Conservation (phyloP, 805 yeast species). For the Candida qinlingensis region DNA sequence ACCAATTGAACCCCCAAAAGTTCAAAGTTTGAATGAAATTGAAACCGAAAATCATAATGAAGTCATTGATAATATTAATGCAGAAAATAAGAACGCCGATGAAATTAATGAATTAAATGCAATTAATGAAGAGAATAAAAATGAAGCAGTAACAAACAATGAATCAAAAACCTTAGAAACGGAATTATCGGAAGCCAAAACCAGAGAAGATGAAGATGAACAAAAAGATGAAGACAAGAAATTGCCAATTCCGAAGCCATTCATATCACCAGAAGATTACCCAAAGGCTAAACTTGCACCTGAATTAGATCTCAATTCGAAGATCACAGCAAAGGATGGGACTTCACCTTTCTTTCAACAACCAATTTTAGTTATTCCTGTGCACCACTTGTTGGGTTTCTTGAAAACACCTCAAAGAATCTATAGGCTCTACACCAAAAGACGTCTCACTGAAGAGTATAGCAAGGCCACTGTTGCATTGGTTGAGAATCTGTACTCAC, state of each 20-base stretch:
- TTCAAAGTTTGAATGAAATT: conserved; percentile 5
- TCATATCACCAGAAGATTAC: conserved; percentile 56
- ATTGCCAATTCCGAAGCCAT: conserved; percentile 56
- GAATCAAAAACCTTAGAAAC: conserved; percentile 13
- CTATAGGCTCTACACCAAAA: conserved; percentile 69
- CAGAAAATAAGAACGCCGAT: conserved; percentile 8
- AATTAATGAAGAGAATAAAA: conserved; percentile 3
- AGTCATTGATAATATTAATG: conserved; percentile 1
- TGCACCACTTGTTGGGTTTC: conserved; percentile 79
- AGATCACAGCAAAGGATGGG: conserved; percentile 26
- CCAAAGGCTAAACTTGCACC: conserved; percentile 45
- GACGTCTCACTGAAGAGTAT: conserved; percentile 64
- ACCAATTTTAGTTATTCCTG: conserved; percentile 71
- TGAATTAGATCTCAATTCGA: conserved; percentile 27
- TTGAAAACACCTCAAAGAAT: conserved; percentile 68
- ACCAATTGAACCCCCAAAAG: conserved; percentile 8
- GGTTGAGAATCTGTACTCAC: conserved; percentile 43
- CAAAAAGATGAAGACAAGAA: conserved; percentile 28
- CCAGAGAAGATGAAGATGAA: conserved; percentile 22
- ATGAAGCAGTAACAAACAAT: conserved; percentile 6
- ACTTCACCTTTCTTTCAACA: conserved; percentile 65
- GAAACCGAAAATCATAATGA: background rate
- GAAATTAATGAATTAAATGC: conserved; percentile 7
- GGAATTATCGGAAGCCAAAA: conserved; percentile 9
- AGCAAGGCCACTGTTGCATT: conserved; percentile 49